These are phyloP conservation scores for Mycena galericulata DNA, from an alignment of 768 basidiomycete genomes.

Conservation along the genomic window DNA sequence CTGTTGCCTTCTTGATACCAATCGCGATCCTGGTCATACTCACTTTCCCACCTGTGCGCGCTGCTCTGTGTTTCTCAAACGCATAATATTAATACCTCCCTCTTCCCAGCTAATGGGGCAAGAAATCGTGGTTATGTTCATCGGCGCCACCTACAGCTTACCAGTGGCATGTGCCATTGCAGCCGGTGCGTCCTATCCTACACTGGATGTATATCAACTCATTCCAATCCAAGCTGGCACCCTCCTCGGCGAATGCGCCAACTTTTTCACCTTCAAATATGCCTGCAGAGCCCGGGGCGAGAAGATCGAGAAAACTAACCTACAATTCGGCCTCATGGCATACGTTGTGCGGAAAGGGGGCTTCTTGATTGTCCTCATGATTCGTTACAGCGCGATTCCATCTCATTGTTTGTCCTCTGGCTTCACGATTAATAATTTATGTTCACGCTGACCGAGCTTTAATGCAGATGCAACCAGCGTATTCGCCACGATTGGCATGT, in stretches of 20 bases:
- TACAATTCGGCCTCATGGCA: conserved; percentile 51
- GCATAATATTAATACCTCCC: conserved; percentile 70
- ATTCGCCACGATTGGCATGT: conserved; percentile 48
- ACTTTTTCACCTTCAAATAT: conserved; percentile 72
- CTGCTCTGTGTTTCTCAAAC: conserved; percentile 56
- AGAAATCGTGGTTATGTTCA: conserved; percentile 44
- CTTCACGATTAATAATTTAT: neutral
- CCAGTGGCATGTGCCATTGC: conserved; percentile 64
- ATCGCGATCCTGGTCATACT: conserved; percentile 68
- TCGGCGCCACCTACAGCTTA: conserved; percentile 15
- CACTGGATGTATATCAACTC: neutral
- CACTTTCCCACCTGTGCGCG: conserved; percentile 18
- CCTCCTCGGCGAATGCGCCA: conserved; percentile 71
- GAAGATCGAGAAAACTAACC: conserved; percentile 54
- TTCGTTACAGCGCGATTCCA: conserved; percentile 57
- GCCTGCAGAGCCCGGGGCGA: conserved; percentile 64
- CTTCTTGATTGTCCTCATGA: conserved; percentile 68
- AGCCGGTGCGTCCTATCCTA: conserved; percentile 34
- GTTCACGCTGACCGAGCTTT: no score
- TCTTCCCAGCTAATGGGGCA: conserved; percentile 66
- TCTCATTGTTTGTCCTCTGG: conserved; percentile 27
- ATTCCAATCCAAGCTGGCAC: conserved; percentile 57
- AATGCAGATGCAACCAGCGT: conserved; percentile 42
- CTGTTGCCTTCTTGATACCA: conserved; percentile 63
- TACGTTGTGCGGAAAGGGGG: conserved; percentile 74